A percentile compares a stretch with the other conserved stretches of the same genome.
phyloP scores from a whole-genome alignment of 75 land plant species.

The Sequoia sempervirens region DNA sequence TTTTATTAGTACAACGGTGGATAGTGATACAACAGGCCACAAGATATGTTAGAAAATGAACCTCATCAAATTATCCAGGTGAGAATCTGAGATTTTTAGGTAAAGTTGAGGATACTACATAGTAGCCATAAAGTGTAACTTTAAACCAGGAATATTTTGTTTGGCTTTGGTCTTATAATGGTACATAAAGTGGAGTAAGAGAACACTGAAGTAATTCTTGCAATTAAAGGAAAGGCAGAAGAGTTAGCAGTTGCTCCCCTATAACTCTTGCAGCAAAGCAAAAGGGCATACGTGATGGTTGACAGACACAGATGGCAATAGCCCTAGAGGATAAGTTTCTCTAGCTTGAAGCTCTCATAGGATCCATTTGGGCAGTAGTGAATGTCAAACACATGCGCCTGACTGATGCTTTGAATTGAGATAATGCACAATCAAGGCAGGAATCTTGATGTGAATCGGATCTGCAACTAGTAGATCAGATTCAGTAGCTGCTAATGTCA shows the following conservation, averaged over 20 bases:
- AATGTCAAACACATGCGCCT: neutral
- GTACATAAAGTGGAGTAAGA: neutral
- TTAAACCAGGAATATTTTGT: neutral
- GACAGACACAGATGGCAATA: neutral
- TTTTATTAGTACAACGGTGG: neutral
- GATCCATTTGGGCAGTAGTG: neutral
- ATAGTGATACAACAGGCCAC: neutral
- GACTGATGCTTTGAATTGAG: neutral
- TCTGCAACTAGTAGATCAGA: neutral
- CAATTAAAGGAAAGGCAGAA: neutral
- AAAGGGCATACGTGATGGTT: neutral
- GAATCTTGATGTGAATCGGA: neutral
- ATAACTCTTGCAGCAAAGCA: neutral
- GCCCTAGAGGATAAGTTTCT: neutral
- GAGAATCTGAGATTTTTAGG: neutral
- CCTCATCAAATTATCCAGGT: too few relatives aligned
- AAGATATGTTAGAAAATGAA: neutral
- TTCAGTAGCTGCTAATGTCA: neutral
- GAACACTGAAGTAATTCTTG: neutral
- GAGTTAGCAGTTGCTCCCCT: neutral
- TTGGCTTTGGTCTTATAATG: neutral
- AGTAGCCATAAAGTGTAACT: neutral
- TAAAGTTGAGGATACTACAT: neutral
- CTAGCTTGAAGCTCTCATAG: neutral
- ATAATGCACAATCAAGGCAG: neutral